phyloP scores from a whole-genome alignment of 345 rosid species.

The Brassica napus region DNA sequence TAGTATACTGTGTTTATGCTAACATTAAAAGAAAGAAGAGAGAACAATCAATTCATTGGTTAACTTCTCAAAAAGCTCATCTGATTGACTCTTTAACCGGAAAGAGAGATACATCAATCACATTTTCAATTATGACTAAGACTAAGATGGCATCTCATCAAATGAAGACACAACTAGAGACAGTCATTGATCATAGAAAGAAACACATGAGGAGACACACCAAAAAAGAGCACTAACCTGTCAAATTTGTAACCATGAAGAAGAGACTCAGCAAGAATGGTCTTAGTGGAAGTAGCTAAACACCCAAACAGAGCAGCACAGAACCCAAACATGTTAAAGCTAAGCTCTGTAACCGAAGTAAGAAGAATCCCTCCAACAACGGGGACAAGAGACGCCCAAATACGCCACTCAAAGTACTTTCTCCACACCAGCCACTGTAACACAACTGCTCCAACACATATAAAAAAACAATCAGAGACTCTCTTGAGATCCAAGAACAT shows the following conservation, averaged over 20 bases:
- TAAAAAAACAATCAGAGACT: background rate
- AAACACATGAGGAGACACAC: background rate
- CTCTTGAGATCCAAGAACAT: background rate
- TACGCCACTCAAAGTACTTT: conserved; percentile 95
- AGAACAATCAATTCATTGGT: background rate
- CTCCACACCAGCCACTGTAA: conserved; percentile 89
- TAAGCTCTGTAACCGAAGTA: conserved; percentile 92
- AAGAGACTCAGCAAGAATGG: conserved; percentile 95
- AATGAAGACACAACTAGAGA: too few relatives aligned
- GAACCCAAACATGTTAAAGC: conserved; percentile 95
- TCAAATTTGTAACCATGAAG: conserved; percentile 80
- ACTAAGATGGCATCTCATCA: background rate
- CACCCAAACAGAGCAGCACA: conserved; percentile 98
- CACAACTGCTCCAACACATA: background rate
- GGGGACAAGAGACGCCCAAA: conserved; percentile 94
- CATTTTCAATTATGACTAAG: background rate
- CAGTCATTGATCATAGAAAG: too few relatives aligned
- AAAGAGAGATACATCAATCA: background rate
- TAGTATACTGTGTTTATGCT: conserved; percentile 99
- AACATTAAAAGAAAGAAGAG: conserved; percentile 7
- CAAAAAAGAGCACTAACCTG: background rate
- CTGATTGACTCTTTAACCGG: background rate
- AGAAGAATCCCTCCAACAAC: conserved; percentile 98
- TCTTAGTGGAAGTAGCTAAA: conserved; percentile 98
- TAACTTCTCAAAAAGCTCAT: conserved; percentile 13